A percentile compares a stretch with the other conserved stretches of the same genome.
phyloP scores from a whole-genome alignment of 257 asterid genomes.

The Marsdenia floribunda region DNA sequence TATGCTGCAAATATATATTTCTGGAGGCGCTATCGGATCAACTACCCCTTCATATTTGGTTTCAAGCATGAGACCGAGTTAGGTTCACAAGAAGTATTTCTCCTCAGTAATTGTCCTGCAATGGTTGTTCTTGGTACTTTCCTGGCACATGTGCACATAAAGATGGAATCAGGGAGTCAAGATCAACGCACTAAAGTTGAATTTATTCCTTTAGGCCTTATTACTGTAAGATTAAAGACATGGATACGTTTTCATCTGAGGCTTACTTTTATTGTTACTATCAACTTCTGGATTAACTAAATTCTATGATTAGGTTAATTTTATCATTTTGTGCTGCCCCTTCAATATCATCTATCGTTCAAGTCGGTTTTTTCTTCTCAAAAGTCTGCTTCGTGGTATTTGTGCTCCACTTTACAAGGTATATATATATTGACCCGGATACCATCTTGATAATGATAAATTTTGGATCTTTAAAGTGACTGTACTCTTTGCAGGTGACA shows the following conservation, averaged over 20 bases:
- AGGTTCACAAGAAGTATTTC: constrained; percentile 69
- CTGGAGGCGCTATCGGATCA: constrained; percentile 82
- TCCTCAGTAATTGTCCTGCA: constrained; percentile 67
- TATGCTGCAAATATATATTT: constrained; percentile 72
- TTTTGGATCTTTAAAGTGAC: neutral
- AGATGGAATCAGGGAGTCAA: constrained; percentile 47
- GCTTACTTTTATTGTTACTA: no score
- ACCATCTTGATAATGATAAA: neutral
- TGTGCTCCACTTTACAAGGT: constrained; percentile 85
- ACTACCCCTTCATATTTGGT: constrained; percentile 79
- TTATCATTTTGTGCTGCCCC: constrained; percentile 52
- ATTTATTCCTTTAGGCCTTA: constrained; percentile 64
- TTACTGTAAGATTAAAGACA: constrained; percentile 41
- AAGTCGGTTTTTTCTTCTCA: constrained; percentile 62
- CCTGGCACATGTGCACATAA: constrained; percentile 63
- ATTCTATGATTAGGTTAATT: constrained; percentile 40
- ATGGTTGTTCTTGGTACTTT: constrained; percentile 61
- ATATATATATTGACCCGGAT: constrained; percentile 20
- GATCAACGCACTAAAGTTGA: constrained; percentile 40
- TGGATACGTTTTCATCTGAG: constrained; percentile 8
- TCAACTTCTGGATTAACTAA: constrained; percentile 10
- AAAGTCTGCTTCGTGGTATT: constrained; percentile 48
- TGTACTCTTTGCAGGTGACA: constrained; percentile 45
- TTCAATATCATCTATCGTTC: constrained; percentile 60
- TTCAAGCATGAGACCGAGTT: constrained; percentile 77